Conservation (phyloP, 805 yeast genomes). For the Saccharomyces eubayanus region DNA sequence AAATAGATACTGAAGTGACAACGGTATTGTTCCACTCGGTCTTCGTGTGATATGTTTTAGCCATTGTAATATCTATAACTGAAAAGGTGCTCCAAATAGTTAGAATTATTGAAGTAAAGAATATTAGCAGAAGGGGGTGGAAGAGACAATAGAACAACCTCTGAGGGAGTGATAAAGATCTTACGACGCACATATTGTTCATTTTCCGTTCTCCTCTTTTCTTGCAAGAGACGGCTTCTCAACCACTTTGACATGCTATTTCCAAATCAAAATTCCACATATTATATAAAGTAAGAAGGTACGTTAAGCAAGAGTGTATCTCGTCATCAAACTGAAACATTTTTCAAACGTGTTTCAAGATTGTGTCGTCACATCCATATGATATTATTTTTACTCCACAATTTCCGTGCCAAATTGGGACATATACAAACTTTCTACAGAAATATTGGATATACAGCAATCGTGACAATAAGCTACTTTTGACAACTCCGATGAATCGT, state of each 20-base stretch:
- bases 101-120: slow-evolving; percentile 6
- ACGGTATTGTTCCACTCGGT: not conserved
- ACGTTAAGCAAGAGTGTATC: not conserved
- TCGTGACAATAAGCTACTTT: not conserved
- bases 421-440: not conserved
- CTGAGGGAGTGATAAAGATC: slow-evolving; percentile 9
- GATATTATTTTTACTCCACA: not conserved
- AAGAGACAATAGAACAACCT: slow-evolving; percentile 9
- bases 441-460: not conserved
- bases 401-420: not conserved
- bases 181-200: not conserved
- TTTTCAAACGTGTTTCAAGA: slow-evolving; percentile 1
- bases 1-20: not conserved
- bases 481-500: not conserved
- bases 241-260: not conserved
- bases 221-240: not conserved
- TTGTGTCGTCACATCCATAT: not conserved
- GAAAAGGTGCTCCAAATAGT: slow-evolving; percentile 9
- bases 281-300: not conserved
- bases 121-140: slow-evolving; percentile 9
- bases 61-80: not conserved
- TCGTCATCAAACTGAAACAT: not conserved
- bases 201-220: not conserved
- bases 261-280: not conserved
- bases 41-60: not conserved